Conservation (phyloP, 1,284 basidiomycete genomes). For the Apiotrichum veenhuisii region DNA sequence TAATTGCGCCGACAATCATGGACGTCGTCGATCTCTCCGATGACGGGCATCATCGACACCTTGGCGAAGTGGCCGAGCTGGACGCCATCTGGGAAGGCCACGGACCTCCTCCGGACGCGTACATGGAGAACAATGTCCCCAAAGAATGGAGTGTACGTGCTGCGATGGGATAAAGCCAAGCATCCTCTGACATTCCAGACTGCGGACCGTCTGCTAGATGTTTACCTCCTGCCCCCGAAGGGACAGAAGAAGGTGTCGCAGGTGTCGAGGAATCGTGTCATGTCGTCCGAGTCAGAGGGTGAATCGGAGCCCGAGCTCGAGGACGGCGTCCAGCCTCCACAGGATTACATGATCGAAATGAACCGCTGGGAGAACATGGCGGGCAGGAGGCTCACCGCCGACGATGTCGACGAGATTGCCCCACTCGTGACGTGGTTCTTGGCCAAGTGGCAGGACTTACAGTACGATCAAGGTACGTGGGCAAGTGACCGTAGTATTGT, state of each 20-base stretch:
- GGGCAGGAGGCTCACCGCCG: constrained; percentile 52
- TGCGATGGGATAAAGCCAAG: not conserved
- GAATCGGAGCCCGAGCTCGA: constrained; percentile 8
- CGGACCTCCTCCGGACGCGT: constrained; percentile 50
- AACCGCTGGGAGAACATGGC: constrained; percentile 59
- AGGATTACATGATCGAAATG: constrained; percentile 28
- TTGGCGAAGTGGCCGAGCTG: constrained; percentile 13
- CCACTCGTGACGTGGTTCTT: constrained; percentile 41
- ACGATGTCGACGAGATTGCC: constrained; percentile 58
- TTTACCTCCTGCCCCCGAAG: constrained; percentile 57
- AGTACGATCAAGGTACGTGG: constrained; percentile 66
- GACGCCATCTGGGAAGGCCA: constrained; percentile 26
- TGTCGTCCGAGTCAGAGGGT: constrained; percentile 5
- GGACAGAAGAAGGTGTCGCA: constrained; percentile 23
- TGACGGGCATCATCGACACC: not conserved
- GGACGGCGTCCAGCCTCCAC: constrained; percentile 36
- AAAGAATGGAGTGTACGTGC: constrained; percentile 47
- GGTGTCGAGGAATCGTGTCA: constrained; percentile 23
- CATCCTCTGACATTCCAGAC: constrained; percentile 50
- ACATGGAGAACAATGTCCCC: constrained; percentile 70
- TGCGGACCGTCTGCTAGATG: constrained; percentile 73
- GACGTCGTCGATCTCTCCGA: constrained; percentile 45
- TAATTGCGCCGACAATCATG: constrained; percentile 40
- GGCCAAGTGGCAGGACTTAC: constrained; percentile 83
- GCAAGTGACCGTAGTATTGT: not conserved